phyloP scores from a whole-genome alignment of 2,329 filamentous ascomycete genomes.

The Aspergillus proliferans region DNA sequence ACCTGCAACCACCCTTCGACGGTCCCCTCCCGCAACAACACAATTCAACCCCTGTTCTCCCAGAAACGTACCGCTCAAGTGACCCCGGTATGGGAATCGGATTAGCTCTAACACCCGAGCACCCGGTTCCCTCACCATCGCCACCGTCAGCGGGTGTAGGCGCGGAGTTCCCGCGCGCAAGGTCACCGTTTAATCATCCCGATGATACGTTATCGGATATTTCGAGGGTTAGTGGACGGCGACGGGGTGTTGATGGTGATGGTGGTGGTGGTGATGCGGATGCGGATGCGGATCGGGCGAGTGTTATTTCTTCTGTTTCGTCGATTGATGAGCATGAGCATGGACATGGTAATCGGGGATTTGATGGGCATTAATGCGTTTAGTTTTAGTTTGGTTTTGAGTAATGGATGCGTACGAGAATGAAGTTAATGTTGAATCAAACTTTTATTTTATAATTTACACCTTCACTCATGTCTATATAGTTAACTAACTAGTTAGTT shows the following conservation, averaged over 20 bases:
- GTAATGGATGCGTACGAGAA: too few relatives aligned
- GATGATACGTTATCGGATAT: constrained; percentile 23
- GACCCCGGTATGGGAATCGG: not conserved
- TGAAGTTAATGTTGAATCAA: not conserved
- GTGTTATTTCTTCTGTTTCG: constrained; percentile 29
- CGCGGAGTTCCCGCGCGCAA: constrained; percentile 5
- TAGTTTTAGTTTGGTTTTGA: not conserved
- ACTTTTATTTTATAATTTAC: not conserved
- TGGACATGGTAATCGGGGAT: not conserved
- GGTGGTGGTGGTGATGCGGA: constrained; percentile 1
- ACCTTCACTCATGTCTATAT: constrained; percentile 9
- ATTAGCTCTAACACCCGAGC: not conserved
- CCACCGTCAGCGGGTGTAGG: not conserved
- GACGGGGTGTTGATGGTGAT: constrained; percentile 4
- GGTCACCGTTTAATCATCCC: constrained; percentile 19
- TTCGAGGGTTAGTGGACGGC: constrained; percentile 14
- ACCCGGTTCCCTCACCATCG: not conserved
- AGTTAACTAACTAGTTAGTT: constrained; percentile 6
- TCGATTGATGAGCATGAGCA: constrained; percentile 16
- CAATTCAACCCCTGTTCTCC: too few relatives aligned
- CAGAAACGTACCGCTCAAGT: too few relatives aligned
- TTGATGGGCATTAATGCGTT: not conserved
- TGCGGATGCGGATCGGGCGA: constrained; percentile 2
- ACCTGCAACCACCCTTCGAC: too few relatives aligned
- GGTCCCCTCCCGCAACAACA: too few relatives aligned